These are phyloP conservation scores for Mycena haematopus DNA, from an alignment of 768 basidiomycete species.

Conservation along the genomic window DNA sequence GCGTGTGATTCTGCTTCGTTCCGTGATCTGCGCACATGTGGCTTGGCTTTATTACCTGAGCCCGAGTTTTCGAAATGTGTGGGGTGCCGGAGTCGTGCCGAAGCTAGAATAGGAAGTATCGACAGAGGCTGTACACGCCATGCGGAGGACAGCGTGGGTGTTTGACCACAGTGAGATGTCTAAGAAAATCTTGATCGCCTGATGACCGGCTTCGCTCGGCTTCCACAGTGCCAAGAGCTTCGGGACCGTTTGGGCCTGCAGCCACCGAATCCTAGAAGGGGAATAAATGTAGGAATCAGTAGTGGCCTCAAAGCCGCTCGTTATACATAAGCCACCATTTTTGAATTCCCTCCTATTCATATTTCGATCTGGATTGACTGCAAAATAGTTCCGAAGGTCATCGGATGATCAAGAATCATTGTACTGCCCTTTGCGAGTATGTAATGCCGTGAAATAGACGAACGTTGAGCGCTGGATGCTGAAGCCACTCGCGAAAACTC, in stretches of 20 bases:
- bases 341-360: not conserved
- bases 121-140: slow-evolving; percentile 13
- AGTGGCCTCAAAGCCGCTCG: too few species aligned
- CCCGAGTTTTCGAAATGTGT: not conserved
- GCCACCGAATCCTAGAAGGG: too few species aligned
- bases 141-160: slow-evolving; percentile 10
- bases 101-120: not conserved
- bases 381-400: too few species aligned
- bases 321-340: not conserved
- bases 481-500: not conserved
- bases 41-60: not conserved
- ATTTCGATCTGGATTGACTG: too few species aligned
- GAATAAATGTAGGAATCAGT: too few species aligned
- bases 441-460: not conserved
- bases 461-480: not conserved
- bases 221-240: slow-evolving; percentile 11
- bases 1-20: too few species aligned
- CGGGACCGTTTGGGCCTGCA: too few species aligned
- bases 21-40: not conserved
- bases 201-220: not conserved
- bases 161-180: not conserved
- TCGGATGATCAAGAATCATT: not conserved
- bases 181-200: too few species aligned
- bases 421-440: not conserved
- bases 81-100: not conserved